Percentiles rank a stretch among this genome's conserved stretches.
Conservation (phyloP, 2,329 filamentous ascomycete genomes). For the Alternaria hordeiaustralica region DNA sequence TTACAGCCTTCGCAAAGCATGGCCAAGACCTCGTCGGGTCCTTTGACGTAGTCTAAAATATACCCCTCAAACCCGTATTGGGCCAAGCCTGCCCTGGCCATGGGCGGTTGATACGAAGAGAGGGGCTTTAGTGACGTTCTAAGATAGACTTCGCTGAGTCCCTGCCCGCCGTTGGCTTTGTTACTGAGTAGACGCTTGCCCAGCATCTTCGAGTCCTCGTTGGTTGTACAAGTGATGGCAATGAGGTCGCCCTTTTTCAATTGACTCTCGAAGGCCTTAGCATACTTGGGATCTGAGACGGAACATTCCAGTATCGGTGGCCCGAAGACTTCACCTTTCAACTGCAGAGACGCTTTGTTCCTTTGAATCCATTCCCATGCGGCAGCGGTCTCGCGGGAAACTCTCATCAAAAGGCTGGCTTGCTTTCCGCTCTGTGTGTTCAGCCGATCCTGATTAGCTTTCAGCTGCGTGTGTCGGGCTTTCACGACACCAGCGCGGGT, state of each 20-base stretch:
- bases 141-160: conserved; percentile 73
- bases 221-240: conserved; percentile 76
- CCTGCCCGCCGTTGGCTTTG: conserved; percentile 53
- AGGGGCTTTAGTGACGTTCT: conserved; percentile 66
- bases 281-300: conserved; percentile 74
- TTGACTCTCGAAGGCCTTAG: conserved; percentile 65
- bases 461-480: conserved; percentile 36
- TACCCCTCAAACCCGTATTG: conserved; percentile 77
- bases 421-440: conserved; percentile 49
- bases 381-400: conserved; percentile 68
- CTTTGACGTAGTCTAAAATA: conserved; percentile 78
- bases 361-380: conserved; percentile 85
- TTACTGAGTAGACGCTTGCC: conserved; percentile 66
- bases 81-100: conserved; percentile 63
- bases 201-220: conserved; percentile 75
- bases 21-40: conserved; percentile 81
- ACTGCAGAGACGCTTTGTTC: conserved; percentile 64
- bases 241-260: conserved; percentile 61
- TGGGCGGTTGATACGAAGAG: conserved; percentile 60
- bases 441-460: conserved; percentile 23
- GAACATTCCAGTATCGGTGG: conserved; percentile 83
- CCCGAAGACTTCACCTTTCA: conserved; percentile 79
- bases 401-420: conserved; percentile 64
- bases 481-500: conserved; percentile 15
- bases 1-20: conserved; percentile 81